phyloP scores from a whole-genome alignment of 116 monocot genomes.

The Iris pallida region DNA sequence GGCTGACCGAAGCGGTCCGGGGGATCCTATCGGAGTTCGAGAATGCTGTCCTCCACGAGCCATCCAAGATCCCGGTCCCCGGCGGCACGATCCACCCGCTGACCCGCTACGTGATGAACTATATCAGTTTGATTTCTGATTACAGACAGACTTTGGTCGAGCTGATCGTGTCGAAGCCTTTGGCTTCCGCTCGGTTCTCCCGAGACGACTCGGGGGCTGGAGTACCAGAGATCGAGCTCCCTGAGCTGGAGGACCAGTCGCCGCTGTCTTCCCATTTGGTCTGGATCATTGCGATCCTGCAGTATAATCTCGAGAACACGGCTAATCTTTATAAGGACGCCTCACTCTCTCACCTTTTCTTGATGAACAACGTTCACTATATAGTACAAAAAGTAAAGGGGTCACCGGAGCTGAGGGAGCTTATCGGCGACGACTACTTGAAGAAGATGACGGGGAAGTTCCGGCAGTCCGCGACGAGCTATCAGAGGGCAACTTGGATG shows the following conservation, averaged over 20 bases:
- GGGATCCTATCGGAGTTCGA: slow-evolving; percentile 75
- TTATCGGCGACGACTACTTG: slow-evolving; percentile 53
- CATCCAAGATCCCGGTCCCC: slow-evolving; percentile 40
- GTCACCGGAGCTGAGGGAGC: slow-evolving; percentile 40
- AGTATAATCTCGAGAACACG: slow-evolving; percentile 58
- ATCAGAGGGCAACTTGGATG: slow-evolving; percentile 66
- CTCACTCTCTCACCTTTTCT: slow-evolving; percentile 52
- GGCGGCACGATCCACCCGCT: slow-evolving; percentile 81
- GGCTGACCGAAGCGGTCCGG: slow-evolving; percentile 55
- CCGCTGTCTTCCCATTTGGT: slow-evolving; percentile 54
- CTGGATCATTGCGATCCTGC: slow-evolving; percentile 59
- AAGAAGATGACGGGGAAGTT: slow-evolving; percentile 41
- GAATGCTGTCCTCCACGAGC: slow-evolving; percentile 53
- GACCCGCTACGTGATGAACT: slow-evolving; percentile 94
- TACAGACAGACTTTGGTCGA: slow-evolving; percentile 60
- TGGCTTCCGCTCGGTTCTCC: not conserved
- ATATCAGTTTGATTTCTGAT: slow-evolving; percentile 56
- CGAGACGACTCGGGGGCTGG: slow-evolving; percentile 8
- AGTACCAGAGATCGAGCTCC: slow-evolving; percentile 33
- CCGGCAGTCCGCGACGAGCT: slow-evolving; percentile 46
- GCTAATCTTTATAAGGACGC: slow-evolving; percentile 56
- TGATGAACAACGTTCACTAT: slow-evolving; percentile 88
- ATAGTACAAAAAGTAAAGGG: slow-evolving; percentile 74
- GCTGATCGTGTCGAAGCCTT: slow-evolving; percentile 47
- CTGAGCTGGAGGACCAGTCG: slow-evolving; percentile 30